A percentile compares a stretch with the other conserved stretches of the same genome.
These are phyloP conservation scores for Fusarium sp. DNA, from an alignment of 2,329 filamentous ascomycete genomes.

Conservation along the genomic window DNA sequence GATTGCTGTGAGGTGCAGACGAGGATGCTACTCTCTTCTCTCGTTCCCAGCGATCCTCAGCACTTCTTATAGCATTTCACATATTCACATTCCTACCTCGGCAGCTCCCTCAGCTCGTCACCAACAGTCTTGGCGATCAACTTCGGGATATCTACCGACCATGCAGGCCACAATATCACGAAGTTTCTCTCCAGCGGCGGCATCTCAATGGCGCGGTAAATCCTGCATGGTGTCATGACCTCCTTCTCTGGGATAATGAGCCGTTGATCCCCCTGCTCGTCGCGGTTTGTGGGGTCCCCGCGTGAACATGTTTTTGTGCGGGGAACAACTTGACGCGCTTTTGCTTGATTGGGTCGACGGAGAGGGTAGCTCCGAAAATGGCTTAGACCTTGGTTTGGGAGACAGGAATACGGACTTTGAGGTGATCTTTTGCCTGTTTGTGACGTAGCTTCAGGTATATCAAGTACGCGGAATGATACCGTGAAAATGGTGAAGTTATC, in stretches of 20 bases:
- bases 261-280: background rate
- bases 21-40: background rate
- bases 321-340: background rate
- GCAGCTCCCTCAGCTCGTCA: background rate
- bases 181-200: background rate
- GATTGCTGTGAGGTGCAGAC: background rate
- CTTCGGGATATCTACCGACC: slow-evolving; percentile 18
- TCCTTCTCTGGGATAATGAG: slow-evolving; percentile 3
- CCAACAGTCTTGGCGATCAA: slow-evolving; percentile 5
- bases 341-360: slow-evolving; percentile 19
- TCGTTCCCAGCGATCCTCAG: background rate
- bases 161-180: background rate
- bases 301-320: slow-evolving; percentile 6
- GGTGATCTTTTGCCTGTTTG: slow-evolving; percentile 16
- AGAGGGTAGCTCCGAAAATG: slow-evolving; percentile 7
- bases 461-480: background rate
- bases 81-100: background rate
- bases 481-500: background rate
- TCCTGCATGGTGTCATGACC: slow-evolving; percentile 3
- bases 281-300: slow-evolving; percentile 24
- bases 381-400: background rate
- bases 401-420: background rate
- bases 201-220: slow-evolving; percentile 22
- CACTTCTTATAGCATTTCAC: background rate
- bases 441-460: background rate